Percentiles rank a stretch among this genome's conserved stretches.
Conservation (phyloP, 192 early-diverging fungal species). For the Backusella morwellensis region DNA sequence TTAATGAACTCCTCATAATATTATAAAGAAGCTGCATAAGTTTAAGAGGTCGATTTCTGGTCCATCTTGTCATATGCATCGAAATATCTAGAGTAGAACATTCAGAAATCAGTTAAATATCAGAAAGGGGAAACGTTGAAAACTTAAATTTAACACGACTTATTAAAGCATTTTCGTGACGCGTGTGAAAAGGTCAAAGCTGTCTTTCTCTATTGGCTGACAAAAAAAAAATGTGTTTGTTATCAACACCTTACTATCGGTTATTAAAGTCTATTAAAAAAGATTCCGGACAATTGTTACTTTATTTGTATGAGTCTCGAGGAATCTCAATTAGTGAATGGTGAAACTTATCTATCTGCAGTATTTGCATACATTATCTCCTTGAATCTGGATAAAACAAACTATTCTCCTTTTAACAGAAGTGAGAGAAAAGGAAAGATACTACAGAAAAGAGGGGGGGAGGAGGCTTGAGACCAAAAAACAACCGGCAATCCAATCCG, state of each 20-base stretch:
- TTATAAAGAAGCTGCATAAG: background rate
- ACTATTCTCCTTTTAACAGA: slow-evolving; percentile 7
- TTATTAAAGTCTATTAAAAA: background rate
- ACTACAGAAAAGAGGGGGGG: background rate
- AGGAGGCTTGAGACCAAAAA: background rate
- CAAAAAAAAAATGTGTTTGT: background rate
- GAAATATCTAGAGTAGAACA: background rate
- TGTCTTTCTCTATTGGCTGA: background rate
- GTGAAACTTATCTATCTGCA: slow-evolving; percentile 8
- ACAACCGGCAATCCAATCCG: slow-evolving; percentile 2
- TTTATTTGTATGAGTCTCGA: background rate
- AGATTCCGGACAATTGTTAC: background rate
- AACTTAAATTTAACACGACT: background rate
- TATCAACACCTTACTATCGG: background rate
- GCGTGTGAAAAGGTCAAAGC: slow-evolving; percentile 6
- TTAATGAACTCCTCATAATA: background rate
- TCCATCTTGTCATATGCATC: background rate
- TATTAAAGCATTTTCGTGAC: background rate
- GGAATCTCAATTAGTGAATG: background rate
- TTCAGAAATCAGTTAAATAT: background rate
- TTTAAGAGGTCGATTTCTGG: background rate
- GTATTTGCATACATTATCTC: slow-evolving; percentile 5
- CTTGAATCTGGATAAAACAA: background rate
- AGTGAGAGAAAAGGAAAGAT: background rate
- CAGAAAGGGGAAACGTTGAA: background rate